phyloP scores from a whole-genome alignment of 2,329 filamentous ascomycete genomes.

The Fusarium multiceps region DNA sequence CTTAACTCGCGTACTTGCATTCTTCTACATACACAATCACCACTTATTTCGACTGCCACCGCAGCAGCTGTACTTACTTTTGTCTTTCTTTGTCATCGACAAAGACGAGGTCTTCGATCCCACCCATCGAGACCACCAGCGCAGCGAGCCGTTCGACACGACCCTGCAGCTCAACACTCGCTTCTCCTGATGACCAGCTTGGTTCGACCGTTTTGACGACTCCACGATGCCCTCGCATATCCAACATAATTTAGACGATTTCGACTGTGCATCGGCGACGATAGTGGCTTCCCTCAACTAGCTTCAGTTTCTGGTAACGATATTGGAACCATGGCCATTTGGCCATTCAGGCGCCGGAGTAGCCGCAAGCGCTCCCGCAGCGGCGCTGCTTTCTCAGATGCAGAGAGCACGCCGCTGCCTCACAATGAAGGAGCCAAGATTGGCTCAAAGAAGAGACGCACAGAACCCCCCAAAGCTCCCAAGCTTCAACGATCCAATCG shows the following conservation, averaged over 20 bases:
- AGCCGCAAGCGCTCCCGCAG: slow-evolving; percentile 69
- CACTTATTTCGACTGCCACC: slow-evolving; percentile 35
- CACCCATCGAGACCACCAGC: slow-evolving; percentile 32
- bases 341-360: slow-evolving; percentile 83
- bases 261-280: slow-evolving; percentile 40
- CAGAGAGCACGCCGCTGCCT: slow-evolving; percentile 57
- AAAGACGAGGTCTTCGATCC: slow-evolving; percentile 28
- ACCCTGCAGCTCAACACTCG: slow-evolving; percentile 36
- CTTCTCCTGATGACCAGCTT: slow-evolving; percentile 42
- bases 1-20: slow-evolving; percentile 43
- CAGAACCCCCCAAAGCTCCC: slow-evolving; percentile 60
- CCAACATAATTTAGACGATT: slow-evolving; percentile 41
- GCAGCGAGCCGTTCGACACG: slow-evolving; percentile 42
- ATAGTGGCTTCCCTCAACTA: slow-evolving; percentile 41
- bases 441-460: slow-evolving; percentile 56
- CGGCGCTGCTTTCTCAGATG: slow-evolving; percentile 65
- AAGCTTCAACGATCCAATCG: slow-evolving; percentile 62
- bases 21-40: slow-evolving; percentile 41
- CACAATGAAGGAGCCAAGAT: slow-evolving; percentile 50
- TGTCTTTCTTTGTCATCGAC: slow-evolving; percentile 26
- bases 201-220: slow-evolving; percentile 41
- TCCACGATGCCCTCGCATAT: slow-evolving; percentile 48
- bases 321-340: slow-evolving; percentile 73
- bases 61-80: slow-evolving; percentile 30
- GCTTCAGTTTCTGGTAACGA: slow-evolving; percentile 36